Conservation (phyloP, 1,284 basidiomycete genomes). For the Cryptococcus amylolentus region DNA sequence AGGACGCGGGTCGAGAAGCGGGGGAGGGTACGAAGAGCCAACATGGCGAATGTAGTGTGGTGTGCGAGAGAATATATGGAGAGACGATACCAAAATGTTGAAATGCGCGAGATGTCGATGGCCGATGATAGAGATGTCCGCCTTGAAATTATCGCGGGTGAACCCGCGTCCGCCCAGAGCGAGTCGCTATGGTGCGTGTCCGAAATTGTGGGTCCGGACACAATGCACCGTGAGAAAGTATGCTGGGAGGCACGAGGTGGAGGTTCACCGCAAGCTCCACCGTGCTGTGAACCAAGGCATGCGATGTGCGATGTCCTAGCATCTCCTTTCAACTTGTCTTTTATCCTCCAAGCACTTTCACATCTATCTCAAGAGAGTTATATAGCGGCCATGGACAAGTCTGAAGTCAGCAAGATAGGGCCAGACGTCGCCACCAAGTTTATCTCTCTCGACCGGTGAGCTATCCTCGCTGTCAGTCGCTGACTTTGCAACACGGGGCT, state of each 20-base stretch:
- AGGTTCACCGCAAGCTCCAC: not conserved
- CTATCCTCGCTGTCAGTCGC: not conserved
- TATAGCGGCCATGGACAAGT: slow-evolving; percentile 19
- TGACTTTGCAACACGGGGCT: not conserved
- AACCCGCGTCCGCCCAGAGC: too few species aligned
- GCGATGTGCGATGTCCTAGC: not conserved
- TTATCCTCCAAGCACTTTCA: not conserved
- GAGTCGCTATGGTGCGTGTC: too few species aligned
- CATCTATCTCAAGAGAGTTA: not conserved
- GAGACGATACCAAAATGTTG: slow-evolving; percentile 2
- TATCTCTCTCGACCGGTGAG: slow-evolving; percentile 36
- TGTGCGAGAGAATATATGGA: too few species aligned
- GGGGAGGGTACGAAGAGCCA: slow-evolving; percentile 2
- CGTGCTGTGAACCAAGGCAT: too few species aligned
- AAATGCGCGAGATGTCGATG: not conserved
- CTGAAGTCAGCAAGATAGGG: slow-evolving; percentile 16
- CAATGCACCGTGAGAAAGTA: not conserved
- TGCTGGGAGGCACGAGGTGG: not conserved
- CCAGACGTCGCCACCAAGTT: slow-evolving; percentile 28
- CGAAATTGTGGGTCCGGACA: too few species aligned
- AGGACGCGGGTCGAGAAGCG: not conserved
- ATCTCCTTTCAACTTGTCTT: not conserved
- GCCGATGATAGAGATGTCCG: not conserved
- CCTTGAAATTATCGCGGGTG: too few species aligned
- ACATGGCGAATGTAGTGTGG: slow-evolving; percentile 1